Base-by-base conservation (phyloP, 75 land plant genomes). In the Pinus taeda region DNA sequence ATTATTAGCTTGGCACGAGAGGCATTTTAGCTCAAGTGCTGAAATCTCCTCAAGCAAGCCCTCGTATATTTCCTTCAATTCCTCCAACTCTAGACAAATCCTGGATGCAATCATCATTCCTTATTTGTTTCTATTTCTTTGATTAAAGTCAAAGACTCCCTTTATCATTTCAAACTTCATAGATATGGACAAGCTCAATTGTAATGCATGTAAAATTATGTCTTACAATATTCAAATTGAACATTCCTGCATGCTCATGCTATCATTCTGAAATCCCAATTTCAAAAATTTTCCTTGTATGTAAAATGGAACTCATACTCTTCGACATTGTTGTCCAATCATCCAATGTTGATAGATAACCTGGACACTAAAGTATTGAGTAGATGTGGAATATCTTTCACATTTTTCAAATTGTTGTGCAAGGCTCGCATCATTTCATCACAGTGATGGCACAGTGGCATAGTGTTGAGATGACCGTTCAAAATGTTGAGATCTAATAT, bases 281-380 rank as follows among this genome's bases (percentile, higher is more conserved):
- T 87, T 94, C 95, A 85, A 97, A 87, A 70, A 94, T 85, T 70
- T 87, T 88, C 59, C 84, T 83, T 74, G 94, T 77, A 60, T 94
- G 92, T 76, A 94, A 74, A 14, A 94, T 85, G 12, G 93, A 83
- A 76, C 87, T 83, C 53, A 97, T 69, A 83, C 92, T 92, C 94
- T 94, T 90, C 56, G 86, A 33, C 74, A 96, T 84, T 18, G 87
- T 37, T 22, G 77, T 75, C 99, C 99, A 96, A 81, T 96, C 97
- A 86, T 81, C 77, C 29, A 71, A 60, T 39, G 90, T 87, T 24
- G 89, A 85, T 15, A 72, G 53, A 53, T 86, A 90, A 70, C 93
- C 87, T 21, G 99, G 95, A 39, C 92, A 94, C 60, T 83, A 82
- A 75, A 96, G 84, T 90, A 91, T 87, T 93, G 14, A 96, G 85